These are phyloP conservation scores for Ogataea methanolica DNA, from an alignment of 805 yeast genomes.

Conservation along the genomic window DNA sequence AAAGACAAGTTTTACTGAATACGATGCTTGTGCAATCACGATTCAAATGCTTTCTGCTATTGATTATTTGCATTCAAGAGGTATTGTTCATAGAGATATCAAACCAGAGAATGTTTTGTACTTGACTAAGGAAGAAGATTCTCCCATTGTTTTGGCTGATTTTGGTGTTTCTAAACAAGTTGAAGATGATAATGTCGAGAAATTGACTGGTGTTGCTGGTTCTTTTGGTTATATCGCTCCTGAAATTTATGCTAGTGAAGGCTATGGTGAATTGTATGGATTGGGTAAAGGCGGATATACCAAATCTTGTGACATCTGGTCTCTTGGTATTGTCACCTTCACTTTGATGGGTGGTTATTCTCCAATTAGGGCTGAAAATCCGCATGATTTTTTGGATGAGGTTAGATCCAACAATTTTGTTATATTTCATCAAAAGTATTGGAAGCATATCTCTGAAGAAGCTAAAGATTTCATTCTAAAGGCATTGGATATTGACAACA, in stretches of 20 bases:
- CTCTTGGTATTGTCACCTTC: slow-evolving; percentile 87
- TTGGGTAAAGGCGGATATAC: slow-evolving; percentile 69
- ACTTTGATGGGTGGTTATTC: slow-evolving; percentile 89
- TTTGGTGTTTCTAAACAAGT: slow-evolving; percentile 91
- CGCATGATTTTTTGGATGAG: slow-evolving; percentile 75
- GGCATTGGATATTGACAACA: slow-evolving; percentile 66
- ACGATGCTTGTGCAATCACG: slow-evolving; percentile 75
- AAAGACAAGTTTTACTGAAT: slow-evolving; percentile 82
- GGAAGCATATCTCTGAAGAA: slow-evolving; percentile 74
- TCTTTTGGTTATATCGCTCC: slow-evolving; percentile 98
- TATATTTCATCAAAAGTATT: slow-evolving; percentile 81
- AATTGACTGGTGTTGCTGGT: slow-evolving; percentile 44
- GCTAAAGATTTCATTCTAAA: slow-evolving; percentile 76
- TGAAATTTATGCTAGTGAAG: slow-evolving; percentile 68
- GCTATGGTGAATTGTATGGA: slow-evolving; percentile 32
- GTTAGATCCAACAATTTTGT: slow-evolving; percentile 70
- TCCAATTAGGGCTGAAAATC: slow-evolving; percentile 83
- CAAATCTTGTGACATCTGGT: slow-evolving; percentile 95
- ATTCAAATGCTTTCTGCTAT: slow-evolving; percentile 75
- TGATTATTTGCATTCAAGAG: slow-evolving; percentile 64
- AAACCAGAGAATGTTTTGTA: slow-evolving; percentile 92
- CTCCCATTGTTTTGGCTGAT: slow-evolving; percentile 85
- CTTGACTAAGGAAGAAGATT: slow-evolving; percentile 51
- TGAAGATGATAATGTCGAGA: slow-evolving; percentile 14
- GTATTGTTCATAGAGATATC: slow-evolving; percentile 90